These are phyloP conservation scores for Diutina pseudorugosa DNA, from an alignment of 1,139 yeast genomes.

Conservation along the genomic window DNA sequence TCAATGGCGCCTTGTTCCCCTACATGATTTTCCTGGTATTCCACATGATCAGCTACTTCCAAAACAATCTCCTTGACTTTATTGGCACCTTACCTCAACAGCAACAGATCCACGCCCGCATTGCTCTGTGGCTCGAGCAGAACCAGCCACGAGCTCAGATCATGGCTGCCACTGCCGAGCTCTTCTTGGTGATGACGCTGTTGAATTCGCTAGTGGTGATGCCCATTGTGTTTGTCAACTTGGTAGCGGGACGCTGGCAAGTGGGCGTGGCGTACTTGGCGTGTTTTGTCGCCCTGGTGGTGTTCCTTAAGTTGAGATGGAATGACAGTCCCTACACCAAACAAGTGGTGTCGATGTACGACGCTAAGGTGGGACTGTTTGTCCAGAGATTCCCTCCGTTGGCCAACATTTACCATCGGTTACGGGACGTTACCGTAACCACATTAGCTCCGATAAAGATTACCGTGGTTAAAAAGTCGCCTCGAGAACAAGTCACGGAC, in stretches of 20 bases:
- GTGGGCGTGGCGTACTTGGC: conserved; percentile 11
- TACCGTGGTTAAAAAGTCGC: neutral
- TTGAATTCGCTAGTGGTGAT: conserved; percentile 11
- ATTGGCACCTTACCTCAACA: neutral
- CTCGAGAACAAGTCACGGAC: neutral
- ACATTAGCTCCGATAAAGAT: neutral
- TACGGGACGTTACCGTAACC: neutral
- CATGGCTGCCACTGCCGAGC: conserved; percentile 36
- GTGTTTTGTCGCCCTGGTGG: conserved; percentile 19
- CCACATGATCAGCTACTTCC: neutral
- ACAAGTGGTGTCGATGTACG: conserved; percentile 27
- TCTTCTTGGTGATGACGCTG: conserved; percentile 13
- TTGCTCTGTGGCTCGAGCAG: conserved; percentile 23
- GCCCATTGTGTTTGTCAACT: conserved; percentile 14
- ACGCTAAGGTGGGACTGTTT: conserved; percentile 18
- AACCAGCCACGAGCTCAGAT: conserved; percentile 35
- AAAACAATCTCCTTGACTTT: neutral
- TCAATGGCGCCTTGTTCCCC: neutral
- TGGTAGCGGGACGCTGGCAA: conserved; percentile 11
- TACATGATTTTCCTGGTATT: conserved; percentile 1
- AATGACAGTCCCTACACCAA: conserved; percentile 30
- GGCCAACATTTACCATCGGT: neutral
- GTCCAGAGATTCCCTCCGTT: neutral
- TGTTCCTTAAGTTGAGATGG: conserved; percentile 34
- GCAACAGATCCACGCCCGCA: conserved; percentile 10